Evolutionary conservation across 495 filamentous ascomycete species (phyloP).

Genomic region (Xylaria grammica): DNA sequence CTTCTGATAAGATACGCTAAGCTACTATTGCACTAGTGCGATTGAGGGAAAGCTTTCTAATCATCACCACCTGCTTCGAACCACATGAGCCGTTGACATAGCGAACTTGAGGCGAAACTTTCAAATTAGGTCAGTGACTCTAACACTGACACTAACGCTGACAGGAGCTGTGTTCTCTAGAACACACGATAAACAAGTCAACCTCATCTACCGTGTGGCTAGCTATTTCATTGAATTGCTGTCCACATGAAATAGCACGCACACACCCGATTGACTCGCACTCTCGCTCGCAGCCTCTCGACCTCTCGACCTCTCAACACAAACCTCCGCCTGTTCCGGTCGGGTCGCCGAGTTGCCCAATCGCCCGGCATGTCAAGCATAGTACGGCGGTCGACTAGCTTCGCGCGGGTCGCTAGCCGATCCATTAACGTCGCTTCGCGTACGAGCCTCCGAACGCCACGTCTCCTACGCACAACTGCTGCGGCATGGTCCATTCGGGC

Average conservation of each 20-base stretch:
- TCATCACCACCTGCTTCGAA: conserved; percentile 22
- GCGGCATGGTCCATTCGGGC: conserved; percentile 55
- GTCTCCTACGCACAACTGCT: conserved; percentile 44
- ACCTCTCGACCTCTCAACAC: conserved; percentile 17
- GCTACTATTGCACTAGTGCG: background rate
- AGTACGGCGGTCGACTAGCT: conserved; percentile 67
- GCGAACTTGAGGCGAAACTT: conserved; percentile 10
- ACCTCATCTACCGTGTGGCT: background rate
- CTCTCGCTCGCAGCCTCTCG: conserved; percentile 11
- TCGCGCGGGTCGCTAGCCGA: conserved; percentile 65
- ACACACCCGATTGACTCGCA: background rate
- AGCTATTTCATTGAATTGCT: background rate
- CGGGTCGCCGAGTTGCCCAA: conserved; percentile 22
- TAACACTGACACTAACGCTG: too few species aligned
- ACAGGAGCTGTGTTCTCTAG: background rate
- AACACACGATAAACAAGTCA: background rate
- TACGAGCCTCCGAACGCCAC: conserved; percentile 45
- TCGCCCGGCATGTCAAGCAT: conserved; percentile 66
- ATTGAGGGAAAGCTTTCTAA: conserved; percentile 18
- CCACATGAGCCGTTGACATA: conserved; percentile 13
- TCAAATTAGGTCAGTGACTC: background rate
- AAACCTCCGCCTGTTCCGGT: conserved; percentile 20
- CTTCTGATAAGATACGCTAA: background rate
- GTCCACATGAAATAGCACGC: conserved; percentile 21
- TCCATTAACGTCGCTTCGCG: conserved; percentile 53